Base-by-base conservation (phyloP, 106 monocot species). In the Dendrobium chrysotoxum region DNA sequence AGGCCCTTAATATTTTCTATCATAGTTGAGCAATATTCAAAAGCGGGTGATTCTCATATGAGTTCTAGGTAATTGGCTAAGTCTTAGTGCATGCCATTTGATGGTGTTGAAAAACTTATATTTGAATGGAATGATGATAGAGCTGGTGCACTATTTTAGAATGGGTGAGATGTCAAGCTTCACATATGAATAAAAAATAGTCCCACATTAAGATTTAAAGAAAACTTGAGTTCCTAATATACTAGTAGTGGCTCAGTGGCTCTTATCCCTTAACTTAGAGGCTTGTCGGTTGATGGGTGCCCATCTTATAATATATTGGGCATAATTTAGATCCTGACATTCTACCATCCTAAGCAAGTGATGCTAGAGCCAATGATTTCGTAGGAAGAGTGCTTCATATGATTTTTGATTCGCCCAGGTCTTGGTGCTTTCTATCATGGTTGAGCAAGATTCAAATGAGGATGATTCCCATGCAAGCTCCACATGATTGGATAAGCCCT, bases 201-300 rank as follows among this genome's bases (percentile, higher is more conserved):
- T 46, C 57, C 15, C 21, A 57, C 21, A 5, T 61, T 61, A 23
- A 61, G 5, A 61, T 61, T 61, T n/a, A 61, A 61, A 61, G 11
- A 61, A 61, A 61, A 61, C 23, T 61, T 23, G 57, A 61, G 61
- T n/a, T 61, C 61, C 23, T 61, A 61, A 61, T 61, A n/a, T 61
- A 61, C n/a, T 23, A 61, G 50, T 50, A 13, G 50, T 61, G 5
- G 61, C n/a, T 7, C 2, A 13, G 50, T 61, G 5, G 61, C n/a
- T 7, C 2, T 7, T 61, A 50, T 21, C 4, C 23, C 3, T 61
- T 61, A 4, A 11, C 5, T 50, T 61, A 61, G 35, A 35, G 8
- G 23, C 23, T 23, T 61, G 5, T 61, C 20, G 57, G 57, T 58
- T 58, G 5, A 20, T 25, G 61, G 20, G 23, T 8, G 23, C 7